Percentiles rank a stretch among this genome's conserved stretches.
Conservation (phyloP, 1,284 basidiomycete genomes). For the Pascua guehoae region DNA sequence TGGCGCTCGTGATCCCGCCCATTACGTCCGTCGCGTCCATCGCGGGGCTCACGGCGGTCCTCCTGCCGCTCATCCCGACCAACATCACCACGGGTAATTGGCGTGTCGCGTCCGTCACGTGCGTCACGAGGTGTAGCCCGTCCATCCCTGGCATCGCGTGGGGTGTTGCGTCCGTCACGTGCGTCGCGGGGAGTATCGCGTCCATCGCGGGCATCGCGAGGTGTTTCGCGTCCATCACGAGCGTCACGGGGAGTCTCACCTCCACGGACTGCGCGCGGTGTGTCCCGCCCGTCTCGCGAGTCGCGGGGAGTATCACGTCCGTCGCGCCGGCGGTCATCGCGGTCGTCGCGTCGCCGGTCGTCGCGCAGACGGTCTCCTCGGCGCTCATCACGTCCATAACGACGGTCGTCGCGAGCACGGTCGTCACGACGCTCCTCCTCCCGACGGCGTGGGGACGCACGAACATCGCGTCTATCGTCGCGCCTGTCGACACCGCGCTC, state of each 20-base stretch:
- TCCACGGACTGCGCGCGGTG: background rate
- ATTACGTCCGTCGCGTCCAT: background rate
- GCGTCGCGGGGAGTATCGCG: constrained; percentile 1
- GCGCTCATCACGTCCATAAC: constrained; percentile 1
- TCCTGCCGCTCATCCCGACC: constrained; percentile 1
- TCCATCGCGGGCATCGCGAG: constrained; percentile 1
- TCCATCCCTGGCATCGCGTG: constrained; percentile 2
- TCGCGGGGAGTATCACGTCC: background rate
- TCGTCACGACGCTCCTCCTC: constrained; percentile 2
- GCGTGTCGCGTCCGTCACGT: background rate
- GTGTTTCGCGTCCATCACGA: constrained; percentile 2
- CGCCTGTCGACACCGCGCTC: background rate
- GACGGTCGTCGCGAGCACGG: constrained; percentile 3
- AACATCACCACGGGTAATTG: constrained; percentile 3
- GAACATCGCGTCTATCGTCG: constrained; percentile 1
- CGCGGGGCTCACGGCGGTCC: background rate
- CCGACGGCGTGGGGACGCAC: constrained; percentile 2
- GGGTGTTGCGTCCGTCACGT: background rate
- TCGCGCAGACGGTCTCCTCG: constrained; percentile 2
- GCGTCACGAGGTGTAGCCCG: background rate
- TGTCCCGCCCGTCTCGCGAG: background rate
- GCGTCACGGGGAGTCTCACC: background rate
- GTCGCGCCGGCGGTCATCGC: constrained; percentile 1
- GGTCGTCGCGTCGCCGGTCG: background rate
- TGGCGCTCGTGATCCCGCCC: background rate